phyloP scores from a whole-genome alignment of 2,329 filamentous ascomycete species.

The Fusarium sp. region DNA sequence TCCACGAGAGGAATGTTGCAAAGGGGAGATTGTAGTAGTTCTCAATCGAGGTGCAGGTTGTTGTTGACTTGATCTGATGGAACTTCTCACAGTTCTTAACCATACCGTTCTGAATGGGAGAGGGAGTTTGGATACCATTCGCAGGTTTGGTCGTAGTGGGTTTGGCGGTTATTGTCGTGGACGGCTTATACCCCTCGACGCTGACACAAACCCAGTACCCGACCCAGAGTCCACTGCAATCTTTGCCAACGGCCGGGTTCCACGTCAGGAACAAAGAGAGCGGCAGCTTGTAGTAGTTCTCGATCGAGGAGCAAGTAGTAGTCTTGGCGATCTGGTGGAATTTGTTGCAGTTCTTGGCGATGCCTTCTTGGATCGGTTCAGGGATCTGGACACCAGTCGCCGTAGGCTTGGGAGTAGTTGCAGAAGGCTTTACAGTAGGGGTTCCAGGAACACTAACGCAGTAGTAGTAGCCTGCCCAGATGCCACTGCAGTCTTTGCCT shows the following conservation, averaged over 20 bases:
- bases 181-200: neutral
- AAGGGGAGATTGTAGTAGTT: too few relatives aligned
- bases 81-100: too few relatives aligned
- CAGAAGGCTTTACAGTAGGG: neutral
- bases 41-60: too few relatives aligned
- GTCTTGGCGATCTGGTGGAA: slow-evolving; percentile 44
- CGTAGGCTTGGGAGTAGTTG: neutral
- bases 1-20: too few relatives aligned
- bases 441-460: neutral
- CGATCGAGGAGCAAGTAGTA: slow-evolving; percentile 45
- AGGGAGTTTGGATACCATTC: neutral
- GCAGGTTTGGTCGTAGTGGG: neutral
- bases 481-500: neutral
- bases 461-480: neutral
- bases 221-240: neutral
- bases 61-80: too few relatives aligned
- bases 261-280: neutral
- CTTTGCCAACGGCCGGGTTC: neutral
- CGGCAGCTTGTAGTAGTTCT: neutral
- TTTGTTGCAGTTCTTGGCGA: slow-evolving; percentile 47
- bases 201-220: neutral
- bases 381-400: neutral
- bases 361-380: slow-evolving; percentile 40
- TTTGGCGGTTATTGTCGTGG: neutral
- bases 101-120: too few relatives aligned